Conservation (phyloP, 2,329 filamentous ascomycete species). For the Penicillium sp. region DNA sequence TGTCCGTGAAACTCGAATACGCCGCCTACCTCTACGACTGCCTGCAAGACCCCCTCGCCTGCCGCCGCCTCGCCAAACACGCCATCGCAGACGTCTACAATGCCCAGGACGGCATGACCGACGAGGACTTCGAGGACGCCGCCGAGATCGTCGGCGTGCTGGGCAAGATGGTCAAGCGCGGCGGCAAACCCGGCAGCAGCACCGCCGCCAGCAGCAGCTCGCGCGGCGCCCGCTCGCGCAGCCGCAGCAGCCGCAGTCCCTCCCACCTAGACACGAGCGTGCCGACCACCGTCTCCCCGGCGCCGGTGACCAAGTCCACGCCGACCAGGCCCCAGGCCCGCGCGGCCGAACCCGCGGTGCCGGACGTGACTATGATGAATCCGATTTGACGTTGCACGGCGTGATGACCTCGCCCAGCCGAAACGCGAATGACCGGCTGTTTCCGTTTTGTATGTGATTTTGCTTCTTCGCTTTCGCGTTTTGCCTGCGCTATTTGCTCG, state of each 20-base stretch:
- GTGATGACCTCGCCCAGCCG: no score
- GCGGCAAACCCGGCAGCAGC: constrained; percentile 43
- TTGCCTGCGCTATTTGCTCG: no score
- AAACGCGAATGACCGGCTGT: not conserved
- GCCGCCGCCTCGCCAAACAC: constrained; percentile 71
- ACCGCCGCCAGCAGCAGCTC: constrained; percentile 30
- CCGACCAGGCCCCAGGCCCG: constrained; percentile 6
- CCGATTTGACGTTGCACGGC: constrained; percentile 31
- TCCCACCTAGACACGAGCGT: constrained; percentile 23
- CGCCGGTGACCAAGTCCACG: constrained; percentile 19
- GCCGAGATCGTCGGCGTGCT: constrained; percentile 82
- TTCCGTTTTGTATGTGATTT: not conserved
- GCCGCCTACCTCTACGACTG: constrained; percentile 93
- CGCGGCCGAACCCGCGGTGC: constrained; percentile 23
- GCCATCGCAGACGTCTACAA: constrained; percentile 90
- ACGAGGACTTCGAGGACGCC: constrained; percentile 91
- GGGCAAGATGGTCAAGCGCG: constrained; percentile 83
- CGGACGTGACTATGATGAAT: constrained; percentile 35
- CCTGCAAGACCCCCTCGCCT: constrained; percentile 73
- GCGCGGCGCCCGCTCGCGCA: constrained; percentile 30
- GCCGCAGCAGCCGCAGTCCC: constrained; percentile 31
- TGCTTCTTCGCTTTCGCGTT: not conserved
- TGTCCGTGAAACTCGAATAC: constrained; percentile 90
- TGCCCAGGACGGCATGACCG: constrained; percentile 86
- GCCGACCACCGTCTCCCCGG: constrained; percentile 22